Evolutionary conservation across 176 grass and related monocot genomes (phyloP).

Genomic region (Raddia distichophylla): DNA sequence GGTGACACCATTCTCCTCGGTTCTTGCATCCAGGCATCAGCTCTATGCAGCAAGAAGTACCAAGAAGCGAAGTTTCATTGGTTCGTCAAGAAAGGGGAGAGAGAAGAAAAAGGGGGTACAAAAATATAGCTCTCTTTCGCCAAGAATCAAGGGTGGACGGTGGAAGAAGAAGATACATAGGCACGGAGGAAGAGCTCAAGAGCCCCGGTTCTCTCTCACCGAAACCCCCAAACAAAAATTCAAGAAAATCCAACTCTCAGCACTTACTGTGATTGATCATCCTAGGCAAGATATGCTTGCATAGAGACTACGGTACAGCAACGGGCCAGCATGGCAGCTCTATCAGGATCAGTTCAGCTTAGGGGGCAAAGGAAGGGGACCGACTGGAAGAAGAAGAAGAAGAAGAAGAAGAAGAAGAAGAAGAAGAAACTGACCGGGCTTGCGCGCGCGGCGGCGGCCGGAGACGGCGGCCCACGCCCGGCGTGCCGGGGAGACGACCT

Average conservation of each 20-base stretch:
- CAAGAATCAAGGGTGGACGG: neutral
- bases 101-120: neutral
- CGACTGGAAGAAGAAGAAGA: no score
- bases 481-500: conserved; percentile 65
- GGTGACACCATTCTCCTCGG: no score
- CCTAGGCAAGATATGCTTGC: neutral
- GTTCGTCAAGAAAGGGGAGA: neutral
- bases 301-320: neutral
- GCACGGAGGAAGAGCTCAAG: neutral
- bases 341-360: neutral
- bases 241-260: neutral
- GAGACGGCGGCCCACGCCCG: conserved; percentile 66
- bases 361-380: no score
- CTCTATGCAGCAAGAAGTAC: neutral
- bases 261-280: neutral
- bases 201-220: neutral
- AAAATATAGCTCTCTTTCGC: neutral
- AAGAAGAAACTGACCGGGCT: conserved; percentile 42
- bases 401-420: no score
- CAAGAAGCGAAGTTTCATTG: neutral
- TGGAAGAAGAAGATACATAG: neutral
- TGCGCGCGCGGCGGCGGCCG: conserved; percentile 39
- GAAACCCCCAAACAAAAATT: neutral
- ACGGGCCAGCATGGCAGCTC: neutral
- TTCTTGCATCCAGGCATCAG: neutral